phyloP scores from a whole-genome alignment of 164 flowering plant species.

The Hamamelis virginiana region DNA sequence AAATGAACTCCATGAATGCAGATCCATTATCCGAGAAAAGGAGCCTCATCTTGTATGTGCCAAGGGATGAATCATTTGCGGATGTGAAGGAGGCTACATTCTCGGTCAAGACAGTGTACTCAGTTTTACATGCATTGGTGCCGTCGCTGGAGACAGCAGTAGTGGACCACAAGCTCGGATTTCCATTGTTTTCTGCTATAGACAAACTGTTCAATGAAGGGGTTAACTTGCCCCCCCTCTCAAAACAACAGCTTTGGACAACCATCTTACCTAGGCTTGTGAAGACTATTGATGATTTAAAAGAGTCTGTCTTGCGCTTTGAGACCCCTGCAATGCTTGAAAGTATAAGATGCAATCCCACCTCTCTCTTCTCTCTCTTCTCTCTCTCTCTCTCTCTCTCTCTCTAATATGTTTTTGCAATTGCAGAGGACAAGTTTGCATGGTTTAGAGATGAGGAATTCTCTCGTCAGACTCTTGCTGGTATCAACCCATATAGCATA shows the following conservation, averaged over 20 bases:
- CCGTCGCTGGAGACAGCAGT: constrained; percentile 37
- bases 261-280: constrained; percentile 35
- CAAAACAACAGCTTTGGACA: constrained; percentile 1
- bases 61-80: constrained; percentile 72
- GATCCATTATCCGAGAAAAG: constrained; percentile 62
- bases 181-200: constrained; percentile 45
- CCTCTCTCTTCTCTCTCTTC: neutral
- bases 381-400: neutral
- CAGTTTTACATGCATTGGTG: constrained; percentile 47
- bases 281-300: constrained; percentile 17
- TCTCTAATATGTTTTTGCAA: neutral
- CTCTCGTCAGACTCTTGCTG: constrained; percentile 32
- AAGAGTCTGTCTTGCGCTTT: constrained; percentile 24
- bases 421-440: constrained; percentile 25
- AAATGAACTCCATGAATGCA: constrained; percentile 18
- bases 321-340: constrained; percentile 29
- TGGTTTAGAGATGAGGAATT: constrained; percentile 38
- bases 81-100: constrained; percentile 53
- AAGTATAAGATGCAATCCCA: constrained; percentile 7
- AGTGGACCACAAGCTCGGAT: constrained; percentile 29
- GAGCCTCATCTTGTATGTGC: constrained; percentile 46
- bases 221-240: constrained; percentile 23
- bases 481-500: constrained; percentile 27
- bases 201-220: constrained; percentile 47
- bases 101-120: constrained; percentile 39